A percentile compares a stretch with the other conserved stretches of the same genome.
Evolutionary conservation across 345 rosid species (phyloP).

Genomic region (Eucalyptus sideroxylon): DNA sequence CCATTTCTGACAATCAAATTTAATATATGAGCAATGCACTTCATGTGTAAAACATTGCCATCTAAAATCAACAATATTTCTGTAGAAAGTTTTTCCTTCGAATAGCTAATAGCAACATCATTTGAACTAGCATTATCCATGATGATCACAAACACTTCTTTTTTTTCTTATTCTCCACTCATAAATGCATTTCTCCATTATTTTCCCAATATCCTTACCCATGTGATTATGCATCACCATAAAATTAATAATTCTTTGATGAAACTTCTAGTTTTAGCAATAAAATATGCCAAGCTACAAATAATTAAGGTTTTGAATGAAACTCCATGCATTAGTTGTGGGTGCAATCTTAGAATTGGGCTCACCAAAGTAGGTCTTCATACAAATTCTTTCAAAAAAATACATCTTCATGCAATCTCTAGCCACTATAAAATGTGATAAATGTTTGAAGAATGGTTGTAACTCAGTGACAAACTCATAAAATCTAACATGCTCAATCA

Average conservation of each 20-base stretch:
- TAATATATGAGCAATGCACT: background rate
- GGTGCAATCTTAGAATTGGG: background rate
- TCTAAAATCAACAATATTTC: no score
- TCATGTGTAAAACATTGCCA: no score
- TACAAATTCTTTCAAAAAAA: background rate
- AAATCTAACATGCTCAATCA: background rate
- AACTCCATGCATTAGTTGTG: background rate
- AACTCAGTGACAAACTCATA: no score
- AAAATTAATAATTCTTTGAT: background rate
- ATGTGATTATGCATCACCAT: background rate
- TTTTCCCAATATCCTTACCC: background rate
- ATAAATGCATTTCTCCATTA: background rate
- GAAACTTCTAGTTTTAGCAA: background rate
- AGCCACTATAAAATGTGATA: background rate
- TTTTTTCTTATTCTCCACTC: background rate
- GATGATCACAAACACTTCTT: no score
- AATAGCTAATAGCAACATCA: no score
- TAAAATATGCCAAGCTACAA: background rate
- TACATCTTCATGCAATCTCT: no score
- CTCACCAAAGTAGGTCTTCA: background rate
- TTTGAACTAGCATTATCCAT: no score
- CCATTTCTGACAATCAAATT: background rate
- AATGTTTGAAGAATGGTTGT: background rate
- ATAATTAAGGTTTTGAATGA: background rate
- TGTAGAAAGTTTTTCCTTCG: no score